Conservation (phyloP, 2,329 filamentous ascomycete species). For the Thermomyces lanuginosus region DNA sequence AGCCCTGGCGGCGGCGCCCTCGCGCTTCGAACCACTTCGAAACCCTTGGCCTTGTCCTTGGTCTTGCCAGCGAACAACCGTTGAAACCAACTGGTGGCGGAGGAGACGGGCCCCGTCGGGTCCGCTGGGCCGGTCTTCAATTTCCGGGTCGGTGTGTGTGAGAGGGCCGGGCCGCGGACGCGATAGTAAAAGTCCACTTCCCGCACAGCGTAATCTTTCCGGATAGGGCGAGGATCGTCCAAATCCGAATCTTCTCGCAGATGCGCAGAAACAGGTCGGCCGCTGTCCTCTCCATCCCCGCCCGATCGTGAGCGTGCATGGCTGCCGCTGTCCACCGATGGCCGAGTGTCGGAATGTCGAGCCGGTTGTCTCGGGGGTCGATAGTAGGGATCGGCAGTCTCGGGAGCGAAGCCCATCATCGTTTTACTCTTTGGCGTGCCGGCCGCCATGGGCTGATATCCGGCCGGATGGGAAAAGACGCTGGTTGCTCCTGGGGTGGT, state of each 20-base stretch:
- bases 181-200: constrained; percentile 97
- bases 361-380: constrained; percentile 61
- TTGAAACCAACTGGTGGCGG: constrained; percentile 79
- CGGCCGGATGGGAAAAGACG: constrained; percentile 53
- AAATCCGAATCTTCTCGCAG: constrained; percentile 41
- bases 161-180: constrained; percentile 72
- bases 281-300: constrained; percentile 6
- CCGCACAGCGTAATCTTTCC: constrained; percentile 77
- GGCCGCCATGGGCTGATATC: constrained; percentile 31
- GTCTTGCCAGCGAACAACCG: constrained; percentile 64
- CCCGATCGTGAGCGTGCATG: constrained; percentile 25
- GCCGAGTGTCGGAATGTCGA: constrained; percentile 12
- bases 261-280: constrained; percentile 38
- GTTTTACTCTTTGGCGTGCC: constrained; percentile 26
- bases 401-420: constrained; percentile 22
- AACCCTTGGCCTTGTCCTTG: constrained; percentile 90
- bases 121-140: constrained; percentile 89
- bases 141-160: constrained; percentile 64
- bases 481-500: constrained; percentile 58
- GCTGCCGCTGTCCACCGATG: constrained; percentile 23
- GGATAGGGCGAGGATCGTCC: constrained; percentile 35
- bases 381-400: constrained; percentile 65
- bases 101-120: constrained; percentile 78
- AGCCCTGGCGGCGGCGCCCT: constrained; percentile 66
- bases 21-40: constrained; percentile 85